These are phyloP conservation scores for Berberis thunbergii DNA, from an alignment of 164 flowering plant genomes.

Conservation along the genomic window DNA sequence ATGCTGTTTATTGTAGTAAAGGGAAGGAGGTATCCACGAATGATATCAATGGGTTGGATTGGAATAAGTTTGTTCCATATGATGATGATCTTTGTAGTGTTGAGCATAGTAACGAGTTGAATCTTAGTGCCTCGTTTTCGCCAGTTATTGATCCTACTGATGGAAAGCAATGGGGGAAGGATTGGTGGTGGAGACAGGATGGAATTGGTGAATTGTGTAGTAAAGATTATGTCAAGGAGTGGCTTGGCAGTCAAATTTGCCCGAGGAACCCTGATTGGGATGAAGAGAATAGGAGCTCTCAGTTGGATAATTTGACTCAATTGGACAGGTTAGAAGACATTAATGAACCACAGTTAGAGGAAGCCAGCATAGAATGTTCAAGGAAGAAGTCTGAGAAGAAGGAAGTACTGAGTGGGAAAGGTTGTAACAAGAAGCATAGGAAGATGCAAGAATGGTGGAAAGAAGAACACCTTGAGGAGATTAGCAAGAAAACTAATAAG, in stretches of 20 bases:
- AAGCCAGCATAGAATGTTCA: conserved; percentile 12
- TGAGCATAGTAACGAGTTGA: conserved; percentile 64
- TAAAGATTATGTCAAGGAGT: conserved; percentile 91
- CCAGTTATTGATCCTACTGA: conserved; percentile 21
- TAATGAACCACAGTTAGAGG: conserved; percentile 19
- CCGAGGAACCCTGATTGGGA: conserved; percentile 61
- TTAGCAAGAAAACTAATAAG: conserved; percentile 46
- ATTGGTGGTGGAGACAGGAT: conserved; percentile 99
- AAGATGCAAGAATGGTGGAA: conserved; percentile 99
- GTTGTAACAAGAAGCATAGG: conserved; percentile 37
- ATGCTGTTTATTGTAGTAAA: conserved; percentile 22
- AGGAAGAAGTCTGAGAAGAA: conserved; percentile 24
- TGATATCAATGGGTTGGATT: conserved; percentile 35
- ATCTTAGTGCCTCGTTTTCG: conserved; percentile 16
- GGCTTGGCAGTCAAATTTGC: conserved; percentile 95
- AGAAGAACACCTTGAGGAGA: conserved; percentile 71
- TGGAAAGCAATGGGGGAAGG: conserved; percentile 77
- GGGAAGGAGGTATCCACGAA: conserved; percentile 56
- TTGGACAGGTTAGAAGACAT: conserved; percentile 26
- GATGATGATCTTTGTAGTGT: conserved; percentile 46
- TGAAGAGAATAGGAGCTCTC: conserved; percentile 34
- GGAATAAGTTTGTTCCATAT: conserved; percentile 35
- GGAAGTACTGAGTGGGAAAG: conserved; percentile 24
- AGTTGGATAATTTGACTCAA: conserved; percentile 17
- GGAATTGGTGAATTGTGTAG: conserved; percentile 84